phyloP scores from a whole-genome alignment of 2,329 filamentous ascomycete species.

The Xylariales sp. region DNA sequence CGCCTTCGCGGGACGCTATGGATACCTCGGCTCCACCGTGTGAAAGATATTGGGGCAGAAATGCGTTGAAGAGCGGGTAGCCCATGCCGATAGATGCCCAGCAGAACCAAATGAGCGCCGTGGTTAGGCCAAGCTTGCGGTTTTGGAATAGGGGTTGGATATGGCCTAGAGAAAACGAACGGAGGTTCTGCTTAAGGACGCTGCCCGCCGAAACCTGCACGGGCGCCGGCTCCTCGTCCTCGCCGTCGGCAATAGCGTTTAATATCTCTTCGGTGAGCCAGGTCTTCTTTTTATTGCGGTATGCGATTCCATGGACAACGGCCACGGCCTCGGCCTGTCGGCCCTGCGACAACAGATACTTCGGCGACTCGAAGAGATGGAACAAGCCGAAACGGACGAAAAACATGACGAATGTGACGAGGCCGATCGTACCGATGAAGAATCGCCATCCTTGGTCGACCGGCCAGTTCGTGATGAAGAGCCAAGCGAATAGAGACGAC shows the following conservation, averaged over 20 bases:
- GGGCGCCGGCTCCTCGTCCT: slow-evolving; percentile 44
- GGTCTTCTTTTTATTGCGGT: slow-evolving; percentile 75
- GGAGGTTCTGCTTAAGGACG: slow-evolving; percentile 69
- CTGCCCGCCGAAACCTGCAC: slow-evolving; percentile 49
- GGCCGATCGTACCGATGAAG: slow-evolving; percentile 76
- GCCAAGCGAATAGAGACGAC: slow-evolving; percentile 79
- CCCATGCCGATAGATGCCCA: slow-evolving; percentile 88
- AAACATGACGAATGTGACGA: slow-evolving; percentile 82
- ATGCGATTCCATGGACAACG: slow-evolving; percentile 81
- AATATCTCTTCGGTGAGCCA: slow-evolving; percentile 81
- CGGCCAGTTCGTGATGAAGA: slow-evolving; percentile 76
- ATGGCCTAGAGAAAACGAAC: slow-evolving; percentile 74
- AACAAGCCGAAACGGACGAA: slow-evolving; percentile 82
- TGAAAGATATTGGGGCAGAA: slow-evolving; percentile 86
- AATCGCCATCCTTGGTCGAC: slow-evolving; percentile 81
- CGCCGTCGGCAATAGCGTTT: slow-evolving; percentile 63
- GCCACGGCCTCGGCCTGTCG: slow-evolving; percentile 82
- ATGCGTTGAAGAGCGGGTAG: slow-evolving; percentile 89
- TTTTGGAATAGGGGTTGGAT: slow-evolving; percentile 73
- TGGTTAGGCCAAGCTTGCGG: slow-evolving; percentile 64
- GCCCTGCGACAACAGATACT: slow-evolving; percentile 81
- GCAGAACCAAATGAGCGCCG: slow-evolving; percentile 76
- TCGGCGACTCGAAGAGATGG: slow-evolving; percentile 85
- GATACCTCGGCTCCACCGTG: slow-evolving; percentile 60
- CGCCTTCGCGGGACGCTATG: slow-evolving; percentile 44